Conservation (phyloP, 441 rosid genomes). For the Aleurites moluccanus region DNA sequence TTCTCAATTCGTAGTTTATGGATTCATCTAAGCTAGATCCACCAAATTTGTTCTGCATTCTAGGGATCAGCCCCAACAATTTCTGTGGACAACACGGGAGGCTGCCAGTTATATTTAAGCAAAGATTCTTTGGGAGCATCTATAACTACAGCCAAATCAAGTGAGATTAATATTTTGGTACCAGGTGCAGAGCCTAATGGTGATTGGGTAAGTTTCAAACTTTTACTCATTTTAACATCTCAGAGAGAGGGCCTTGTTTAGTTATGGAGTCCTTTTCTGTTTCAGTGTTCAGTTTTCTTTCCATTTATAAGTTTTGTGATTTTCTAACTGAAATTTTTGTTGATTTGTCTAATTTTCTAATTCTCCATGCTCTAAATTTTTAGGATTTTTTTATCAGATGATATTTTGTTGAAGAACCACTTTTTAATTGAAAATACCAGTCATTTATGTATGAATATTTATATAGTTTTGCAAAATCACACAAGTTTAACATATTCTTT, state of each 20-base stretch:
- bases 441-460: no score
- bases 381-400: no score
- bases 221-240: background rate
- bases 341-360: no score
- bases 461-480: no score
- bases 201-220: slow-evolving; percentile 66
- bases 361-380: no score
- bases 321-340: no score
- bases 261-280: no score
- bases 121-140: slow-evolving; percentile 73
- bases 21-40: slow-evolving; percentile 2
- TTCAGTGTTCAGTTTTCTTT: no score
- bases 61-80: slow-evolving; percentile 97
- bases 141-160: slow-evolving; percentile 91
- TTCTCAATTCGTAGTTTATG: slow-evolving; percentile 6
- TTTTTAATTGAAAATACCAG: no score
- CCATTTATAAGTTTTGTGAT: no score
- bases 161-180: slow-evolving; percentile 87
- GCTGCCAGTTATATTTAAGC: slow-evolving; percentile 88
- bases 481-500: no score
- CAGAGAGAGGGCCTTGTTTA: background rate
- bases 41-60: slow-evolving; percentile 23
- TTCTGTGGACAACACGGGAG: slow-evolving; percentile 88
- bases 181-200: slow-evolving; percentile 66
- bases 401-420: no score